Percentiles rank a stretch among this genome's conserved stretches.
These are phyloP conservation scores for Stagonosporopsis rhizophila DNA, from an alignment of 2,329 filamentous ascomycete genomes.

Conservation along the genomic window DNA sequence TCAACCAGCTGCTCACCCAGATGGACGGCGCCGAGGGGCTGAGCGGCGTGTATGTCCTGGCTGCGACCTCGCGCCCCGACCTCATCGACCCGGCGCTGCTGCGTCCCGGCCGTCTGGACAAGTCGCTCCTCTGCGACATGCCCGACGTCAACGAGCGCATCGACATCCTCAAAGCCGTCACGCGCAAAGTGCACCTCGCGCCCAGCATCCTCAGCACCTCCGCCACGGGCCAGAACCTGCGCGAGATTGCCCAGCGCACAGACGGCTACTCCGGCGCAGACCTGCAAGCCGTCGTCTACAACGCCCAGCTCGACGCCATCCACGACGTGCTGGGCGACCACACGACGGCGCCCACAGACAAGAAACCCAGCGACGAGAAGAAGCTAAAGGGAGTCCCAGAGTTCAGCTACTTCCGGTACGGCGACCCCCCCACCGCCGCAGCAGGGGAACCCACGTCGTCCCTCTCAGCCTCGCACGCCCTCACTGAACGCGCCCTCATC, in stretches of 20 bases:
- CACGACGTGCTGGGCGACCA: constrained; percentile 82
- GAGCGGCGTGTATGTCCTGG: constrained; percentile 93
- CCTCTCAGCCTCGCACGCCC: constrained; percentile 59
- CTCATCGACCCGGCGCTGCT: constrained; percentile 93
- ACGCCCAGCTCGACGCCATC: constrained; percentile 95
- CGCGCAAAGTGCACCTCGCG: constrained; percentile 77
- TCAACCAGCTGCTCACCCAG: constrained; percentile 96
- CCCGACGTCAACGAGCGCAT: constrained; percentile 79
- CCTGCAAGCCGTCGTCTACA: constrained; percentile 92
- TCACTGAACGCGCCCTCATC: constrained; percentile 81
- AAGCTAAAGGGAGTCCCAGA: constrained; percentile 34
- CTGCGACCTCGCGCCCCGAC: constrained; percentile 91
- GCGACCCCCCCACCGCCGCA: constrained; percentile 54
- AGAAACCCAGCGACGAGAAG: constrained; percentile 5
- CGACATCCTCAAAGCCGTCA: constrained; percentile 88
- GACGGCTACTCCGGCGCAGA: constrained; percentile 95
- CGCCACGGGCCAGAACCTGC: constrained; percentile 54
- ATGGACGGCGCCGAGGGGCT: constrained; percentile 98
- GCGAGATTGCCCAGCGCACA: constrained; percentile 79
- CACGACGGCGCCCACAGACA: constrained; percentile 39
- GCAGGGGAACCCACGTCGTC: constrained; percentile 24
- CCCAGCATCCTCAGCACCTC: constrained; percentile 64
- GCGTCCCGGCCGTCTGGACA: constrained; percentile 90
- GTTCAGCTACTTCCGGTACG: constrained; percentile 78
- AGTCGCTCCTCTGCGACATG: constrained; percentile 90